Base-by-base conservation (phyloP, 2,329 filamentous ascomycete genomes). In the Penicillium sp. region DNA sequence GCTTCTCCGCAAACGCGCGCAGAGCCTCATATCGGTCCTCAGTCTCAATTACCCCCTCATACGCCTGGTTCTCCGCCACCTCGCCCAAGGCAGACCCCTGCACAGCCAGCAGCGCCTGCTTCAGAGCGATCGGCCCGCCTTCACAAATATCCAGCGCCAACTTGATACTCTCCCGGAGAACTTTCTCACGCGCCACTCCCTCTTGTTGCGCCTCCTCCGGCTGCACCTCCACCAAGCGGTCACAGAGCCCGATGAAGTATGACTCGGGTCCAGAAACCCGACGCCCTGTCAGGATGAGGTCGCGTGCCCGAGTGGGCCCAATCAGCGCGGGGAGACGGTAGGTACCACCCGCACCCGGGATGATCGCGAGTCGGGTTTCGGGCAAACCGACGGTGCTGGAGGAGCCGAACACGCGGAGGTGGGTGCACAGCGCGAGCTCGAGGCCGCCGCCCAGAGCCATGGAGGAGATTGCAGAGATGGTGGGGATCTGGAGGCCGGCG, bases 341-440 rank as follows among this genome's bases (percentile, higher is more conserved):
- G 1, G 94, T 98, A 60, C 94, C 95, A 44, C 95, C 95, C 2
- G 94, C 95, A 59, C 95, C 95, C 3, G 95, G 95, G 64, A 99
- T 90, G 73, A 99, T 99, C 56, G 90, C 95, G 2, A 99, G 84
- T 2, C 93, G 85, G 1, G 95, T 98, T 75, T 99, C 95, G 1
- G 95, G 95, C 5, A 98, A 85, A 0, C 87, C 93, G 55, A 99
- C 87, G 24, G 83, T 80, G 16, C 92, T 90, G 36, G 88, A 90
- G 40, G 90, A 92, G 35, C 88, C 85, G 66, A 98, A 88, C 54
- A 99, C 89, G 65, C 95, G 91, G 77, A 99, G 87, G 76, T 95
- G 88, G 1, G 94, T 96, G 66, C 89, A 88, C 6, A 99, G 86
- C 1, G 92, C 94, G 54, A 99, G 86, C 78, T 99, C 95, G 64